Evolutionary conservation across 495 filamentous ascomycete species (phyloP), one percentile per base, ranked within the genome.

Genomic region (Penicillium salamii): DNA sequence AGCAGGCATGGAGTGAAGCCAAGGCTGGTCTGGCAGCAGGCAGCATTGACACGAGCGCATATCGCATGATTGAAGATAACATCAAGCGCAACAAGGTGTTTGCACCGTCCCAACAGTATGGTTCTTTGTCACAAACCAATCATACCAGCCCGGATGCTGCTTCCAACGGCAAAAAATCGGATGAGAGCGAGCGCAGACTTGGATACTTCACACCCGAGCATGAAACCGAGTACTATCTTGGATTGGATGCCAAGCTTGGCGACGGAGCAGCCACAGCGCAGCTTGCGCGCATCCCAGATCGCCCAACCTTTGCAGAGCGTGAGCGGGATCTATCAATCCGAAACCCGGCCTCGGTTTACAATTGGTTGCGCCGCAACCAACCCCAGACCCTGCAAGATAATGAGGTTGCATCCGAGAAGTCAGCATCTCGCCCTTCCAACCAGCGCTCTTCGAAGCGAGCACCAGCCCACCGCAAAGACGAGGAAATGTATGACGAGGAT

Each of bases 291-390:
- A 65, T 61, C 42, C 69, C 64, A 42, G 77, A 62, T 18, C 71
- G 67, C 29, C 61, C 67, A 29, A 65, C 70, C 13, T 57, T 71
- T 36, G 61, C 70, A 11, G 78, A 82, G 36, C 71, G 78, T 5
- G 78, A 78, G 49, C 63, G 70, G 13, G 87, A 91, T 44, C 76
- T 82, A 32, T 75, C 79, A 14, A 68, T 90, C 4, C 80, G 82
- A 23, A 97, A 96, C 58, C 89, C 88, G 0, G 84, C 88, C 31
- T 90, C 86, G 20, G 89, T 95, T 2, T 89, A 91, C 71, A 93
- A 92, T 65, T 97, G 91, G 91, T 72, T 97, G 18, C 81, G 88
- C 28, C 82, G 83, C 49, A 81, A 95, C 59, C 87, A 90, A 47
- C 90, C 90, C 0, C 82, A 90, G 49, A 85, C 86, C 69, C 70